Percentiles rank a stretch among this genome's conserved stretches.
phyloP scores from a whole-genome alignment of 495 filamentous ascomycete species.

The Xylaria telfairii region DNA sequence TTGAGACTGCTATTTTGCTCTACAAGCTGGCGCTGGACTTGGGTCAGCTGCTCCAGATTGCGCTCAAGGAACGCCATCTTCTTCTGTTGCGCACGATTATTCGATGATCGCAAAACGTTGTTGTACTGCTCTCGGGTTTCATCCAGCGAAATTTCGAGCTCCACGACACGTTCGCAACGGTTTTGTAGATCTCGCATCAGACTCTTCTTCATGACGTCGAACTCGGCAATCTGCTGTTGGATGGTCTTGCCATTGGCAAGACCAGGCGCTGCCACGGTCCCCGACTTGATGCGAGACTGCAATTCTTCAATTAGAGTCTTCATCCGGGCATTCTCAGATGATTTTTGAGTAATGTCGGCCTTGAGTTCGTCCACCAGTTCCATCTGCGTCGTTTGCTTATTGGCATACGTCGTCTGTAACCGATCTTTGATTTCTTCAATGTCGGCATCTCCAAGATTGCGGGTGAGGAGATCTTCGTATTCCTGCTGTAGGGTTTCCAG shows the following conservation, averaged over 20 bases:
- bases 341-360: conserved; percentile 71
- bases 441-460: conserved; percentile 79
- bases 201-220: conserved; percentile 99
- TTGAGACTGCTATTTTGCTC: conserved; percentile 96
- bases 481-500: conserved; percentile 75
- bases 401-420: conserved; percentile 75
- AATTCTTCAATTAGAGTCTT: conserved; percentile 76
- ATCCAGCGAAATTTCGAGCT: conserved; percentile 95
- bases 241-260: conserved; percentile 86
- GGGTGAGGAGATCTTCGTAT: conserved; percentile 80
- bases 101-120: conserved; percentile 91
- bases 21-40: conserved; percentile 95
- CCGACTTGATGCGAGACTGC: conserved; percentile 70
- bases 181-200: conserved; percentile 99
- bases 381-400: conserved; percentile 72
- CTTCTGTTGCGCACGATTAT: conserved; percentile 98
- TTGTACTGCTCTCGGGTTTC: conserved; percentile 99
- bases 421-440: conserved; percentile 81
- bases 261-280: conserved; percentile 58
- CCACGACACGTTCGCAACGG: conserved; percentile 95
- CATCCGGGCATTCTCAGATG: conserved; percentile 77
- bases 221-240: conserved; percentile 96
- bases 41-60: conserved; percentile 95
- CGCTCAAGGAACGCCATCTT: conserved; percentile 99
- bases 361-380: conserved; percentile 75